Conservation (phyloP, 2,329 filamentous ascomycete species). For the Stachybotrys echinatus region DNA sequence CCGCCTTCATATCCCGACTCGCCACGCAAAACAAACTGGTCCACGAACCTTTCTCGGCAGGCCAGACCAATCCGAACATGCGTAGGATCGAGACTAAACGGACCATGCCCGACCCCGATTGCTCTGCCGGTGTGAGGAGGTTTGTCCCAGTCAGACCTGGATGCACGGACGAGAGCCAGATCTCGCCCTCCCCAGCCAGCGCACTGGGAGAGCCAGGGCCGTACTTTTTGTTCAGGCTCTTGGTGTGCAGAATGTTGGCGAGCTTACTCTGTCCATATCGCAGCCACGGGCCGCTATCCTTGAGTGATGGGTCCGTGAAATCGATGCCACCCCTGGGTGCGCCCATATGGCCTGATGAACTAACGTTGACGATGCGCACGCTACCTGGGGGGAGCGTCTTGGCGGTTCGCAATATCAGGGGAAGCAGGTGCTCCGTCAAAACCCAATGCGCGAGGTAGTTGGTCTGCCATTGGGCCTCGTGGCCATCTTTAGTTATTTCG, state of each 20-base stretch:
- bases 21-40: slow-evolving; percentile 12
- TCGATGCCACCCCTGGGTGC: slow-evolving; percentile 11
- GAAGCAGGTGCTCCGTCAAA: slow-evolving; percentile 30
- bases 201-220: slow-evolving; percentile 7
- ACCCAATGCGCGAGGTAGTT: slow-evolving; percentile 39
- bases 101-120: neutral
- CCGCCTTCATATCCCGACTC: slow-evolving; percentile 6
- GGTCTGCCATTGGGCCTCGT: slow-evolving; percentile 29
- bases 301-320: slow-evolving; percentile 10
- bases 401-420: slow-evolving; percentile 26
- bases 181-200: neutral
- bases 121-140: neutral
- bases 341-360: slow-evolving; percentile 13
- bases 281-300: neutral
- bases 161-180: slow-evolving; percentile 10
- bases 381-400: slow-evolving; percentile 5
- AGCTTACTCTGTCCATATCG: slow-evolving; percentile 14
- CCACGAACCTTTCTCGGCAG: slow-evolving; percentile 10
- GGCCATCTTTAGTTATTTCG: slow-evolving; percentile 23
- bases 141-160: slow-evolving; percentile 11
- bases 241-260: slow-evolving; percentile 12
- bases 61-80: slow-evolving; percentile 1
- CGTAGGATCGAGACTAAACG: neutral
- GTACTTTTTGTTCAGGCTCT: slow-evolving; percentile 7
- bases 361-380: slow-evolving; percentile 14